Conservation (phyloP, 805 yeast genomes). For the Monosporozyma unispora region DNA sequence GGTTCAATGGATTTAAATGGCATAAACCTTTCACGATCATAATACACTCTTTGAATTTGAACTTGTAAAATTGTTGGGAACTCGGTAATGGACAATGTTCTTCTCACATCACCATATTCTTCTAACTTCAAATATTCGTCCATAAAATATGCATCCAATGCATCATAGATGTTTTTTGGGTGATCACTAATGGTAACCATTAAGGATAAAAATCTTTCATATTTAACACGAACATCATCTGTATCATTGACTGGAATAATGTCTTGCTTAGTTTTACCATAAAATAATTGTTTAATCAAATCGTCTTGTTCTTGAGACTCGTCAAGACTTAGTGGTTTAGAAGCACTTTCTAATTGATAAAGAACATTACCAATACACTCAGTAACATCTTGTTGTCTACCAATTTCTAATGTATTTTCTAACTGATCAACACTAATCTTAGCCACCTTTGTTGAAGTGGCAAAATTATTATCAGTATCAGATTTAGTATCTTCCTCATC, state of each 20-base stretch:
- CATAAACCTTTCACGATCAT: conserved; percentile 60
- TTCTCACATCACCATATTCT: conserved; percentile 61
- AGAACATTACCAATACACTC: conserved; percentile 94
- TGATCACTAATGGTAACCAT: conserved; percentile 82
- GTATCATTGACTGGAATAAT: conserved; percentile 42
- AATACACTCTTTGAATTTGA: conserved; percentile 90
- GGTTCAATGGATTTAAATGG: conserved; percentile 80
- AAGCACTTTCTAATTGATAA: conserved; percentile 82
- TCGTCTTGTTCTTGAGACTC: conserved; percentile 73
- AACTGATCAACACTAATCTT: conserved; percentile 48
- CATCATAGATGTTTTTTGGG: conserved; percentile 83
- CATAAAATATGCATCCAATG: conserved; percentile 74
- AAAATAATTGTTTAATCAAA: conserved; percentile 68
- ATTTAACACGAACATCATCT: conserved; percentile 38
- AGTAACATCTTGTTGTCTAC: conserved; percentile 94
- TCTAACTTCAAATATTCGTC: conserved; percentile 57
- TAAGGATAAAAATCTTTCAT: conserved; percentile 72
- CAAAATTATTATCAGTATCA: neutral
- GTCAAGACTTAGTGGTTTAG: conserved; percentile 56
- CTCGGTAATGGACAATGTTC: conserved; percentile 60
- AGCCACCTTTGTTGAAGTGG: conserved; percentile 24
- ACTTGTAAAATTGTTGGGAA: conserved; percentile 80
- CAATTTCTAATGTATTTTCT: conserved; percentile 67
- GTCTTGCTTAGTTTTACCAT: conserved; percentile 76
- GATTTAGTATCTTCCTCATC: neutral